A percentile compares a stretch with the other conserved stretches of the same genome.
Evolutionary conservation across 257 asterid species (phyloP).

Genomic region (Osmanthus fragrans): DNA sequence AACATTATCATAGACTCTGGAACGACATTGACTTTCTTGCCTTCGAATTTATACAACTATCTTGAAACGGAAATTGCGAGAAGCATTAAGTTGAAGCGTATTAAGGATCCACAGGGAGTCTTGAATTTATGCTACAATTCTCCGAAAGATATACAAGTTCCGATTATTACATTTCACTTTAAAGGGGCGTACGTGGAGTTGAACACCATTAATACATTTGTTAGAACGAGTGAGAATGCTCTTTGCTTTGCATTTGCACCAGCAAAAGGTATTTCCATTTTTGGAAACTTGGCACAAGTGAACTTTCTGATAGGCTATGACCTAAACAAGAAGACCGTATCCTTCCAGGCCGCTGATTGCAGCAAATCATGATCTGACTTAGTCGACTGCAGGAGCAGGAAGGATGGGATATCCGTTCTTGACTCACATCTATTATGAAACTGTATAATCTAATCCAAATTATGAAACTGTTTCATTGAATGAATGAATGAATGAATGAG

Average conservation of each 20-base stretch:
- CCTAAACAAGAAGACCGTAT: conserved; percentile 28
- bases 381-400: neutral
- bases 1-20: conserved; percentile 67
- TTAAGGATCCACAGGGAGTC: conserved; percentile 25
- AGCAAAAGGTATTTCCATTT: conserved; percentile 1
- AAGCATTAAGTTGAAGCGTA: conserved; percentile 1
- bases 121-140: conserved; percentile 43
- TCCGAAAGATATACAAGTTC: conserved; percentile 9
- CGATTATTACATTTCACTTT: conserved; percentile 46
- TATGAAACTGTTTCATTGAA: neutral
- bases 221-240: conserved; percentile 18
- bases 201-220: conserved; percentile 35
- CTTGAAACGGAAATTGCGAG: conserved; percentile 23
- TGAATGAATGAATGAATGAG: neutral
- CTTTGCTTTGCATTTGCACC: conserved; percentile 50
- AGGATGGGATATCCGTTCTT: neutral
- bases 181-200: conserved; percentile 57
- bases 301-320: conserved; percentile 56
- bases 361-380: conserved; percentile 7
- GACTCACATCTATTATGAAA: neutral
- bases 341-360: conserved; percentile 41
- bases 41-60: conserved; percentile 17
- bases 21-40: conserved; percentile 53
- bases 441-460: no score
- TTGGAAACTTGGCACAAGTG: conserved; percentile 44